Evolutionary conservation across 768 basidiomycete genomes (phyloP), one percentile per base, ranked within the genome.

Genomic region (Russula sp.): DNA sequence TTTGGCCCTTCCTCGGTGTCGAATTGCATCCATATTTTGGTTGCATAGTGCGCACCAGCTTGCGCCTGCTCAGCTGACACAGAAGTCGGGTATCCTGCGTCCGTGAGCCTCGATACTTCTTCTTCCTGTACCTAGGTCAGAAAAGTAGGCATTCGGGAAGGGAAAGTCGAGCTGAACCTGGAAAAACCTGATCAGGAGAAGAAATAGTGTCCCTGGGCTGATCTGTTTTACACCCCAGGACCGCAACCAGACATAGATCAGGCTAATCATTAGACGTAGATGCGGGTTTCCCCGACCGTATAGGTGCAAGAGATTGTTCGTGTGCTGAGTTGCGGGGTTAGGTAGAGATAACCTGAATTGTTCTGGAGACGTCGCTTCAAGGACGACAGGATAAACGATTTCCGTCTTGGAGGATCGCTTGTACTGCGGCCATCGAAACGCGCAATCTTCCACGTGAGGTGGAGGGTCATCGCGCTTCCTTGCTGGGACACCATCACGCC

Each of bases 121-220:
- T 59, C 54, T 42, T 59, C 66, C 57, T 56, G 48, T 40, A 20
- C 34, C 37, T 53, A 5, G 11, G 50, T 61, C 6, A 60, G 63
- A 53, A 22, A 39, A 35, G 6, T n/a, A 31, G 27, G 11, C 40
- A 16, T 47, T 49, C 18, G 6, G 31, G 34, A 45, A 31, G 34
- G 22, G 39, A 3, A 42, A 61, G 44, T 13, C 14, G n/a, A 20
- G 18, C 39, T 34, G 2, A 48, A 66, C 67, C 53, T 68, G 67
- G 49, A 66, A 58, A 59, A 66, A 68, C 54, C 55, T 68, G 48
- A 62, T 57, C 22, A 68, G 16, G 34, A 68, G 56, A 42, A 66
- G 55, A 20, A 34, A 55, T 13, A 68, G 53, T 3, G 57, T 59
- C 44, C 6, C 7, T 20, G 67, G 65, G 20, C 16, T 56, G 35